phyloP scores from a whole-genome alignment of 148 eudicot species.

The Salicornia ramosissima region DNA sequence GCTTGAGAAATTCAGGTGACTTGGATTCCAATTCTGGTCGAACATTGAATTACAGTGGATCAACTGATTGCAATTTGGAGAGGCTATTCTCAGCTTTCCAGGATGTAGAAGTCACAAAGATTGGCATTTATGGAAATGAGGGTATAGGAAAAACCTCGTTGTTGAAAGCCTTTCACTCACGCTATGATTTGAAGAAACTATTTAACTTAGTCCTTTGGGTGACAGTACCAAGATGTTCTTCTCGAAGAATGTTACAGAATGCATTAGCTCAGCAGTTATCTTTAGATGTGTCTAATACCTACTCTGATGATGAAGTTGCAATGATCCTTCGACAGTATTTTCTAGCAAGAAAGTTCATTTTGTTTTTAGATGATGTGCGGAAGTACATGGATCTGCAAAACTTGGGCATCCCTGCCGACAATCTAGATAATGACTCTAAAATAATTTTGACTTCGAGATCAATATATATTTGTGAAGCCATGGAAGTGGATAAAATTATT shows the following conservation, averaged over 20 bases:
- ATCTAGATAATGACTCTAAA: conserved; percentile 8
- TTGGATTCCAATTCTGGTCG: neutral
- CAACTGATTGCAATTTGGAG: conserved; percentile 9
- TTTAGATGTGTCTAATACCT: conserved; percentile 1
- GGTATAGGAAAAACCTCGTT: conserved; percentile 22
- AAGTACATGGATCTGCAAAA: conserved; percentile 15
- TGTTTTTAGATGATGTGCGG: conserved; percentile 23
- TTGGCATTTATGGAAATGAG: conserved; percentile 15
- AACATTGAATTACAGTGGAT: neutral
- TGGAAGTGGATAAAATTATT: conserved; percentile 13
- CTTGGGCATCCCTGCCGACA: conserved; percentile 6
- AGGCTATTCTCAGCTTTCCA: neutral
- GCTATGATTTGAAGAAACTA: conserved; percentile 1
- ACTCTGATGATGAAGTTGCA: conserved; percentile 19
- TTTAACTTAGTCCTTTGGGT: conserved; percentile 21
- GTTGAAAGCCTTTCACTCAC: conserved; percentile 9
- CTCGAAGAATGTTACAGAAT: conserved; percentile 15
- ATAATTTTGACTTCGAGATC: conserved; percentile 11
- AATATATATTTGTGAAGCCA: conserved; percentile 2
- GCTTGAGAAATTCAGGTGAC: neutral
- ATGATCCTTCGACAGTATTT: conserved; percentile 6
- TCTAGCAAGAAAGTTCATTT: conserved; percentile 3
- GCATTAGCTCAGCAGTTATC: conserved; percentile 11
- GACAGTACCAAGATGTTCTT: conserved; percentile 5
- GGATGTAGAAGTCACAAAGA: conserved; percentile 14